Evolutionary conservation across 2,329 filamentous ascomycete genomes (phyloP).

Genomic region (Alternaria sp.): DNA sequence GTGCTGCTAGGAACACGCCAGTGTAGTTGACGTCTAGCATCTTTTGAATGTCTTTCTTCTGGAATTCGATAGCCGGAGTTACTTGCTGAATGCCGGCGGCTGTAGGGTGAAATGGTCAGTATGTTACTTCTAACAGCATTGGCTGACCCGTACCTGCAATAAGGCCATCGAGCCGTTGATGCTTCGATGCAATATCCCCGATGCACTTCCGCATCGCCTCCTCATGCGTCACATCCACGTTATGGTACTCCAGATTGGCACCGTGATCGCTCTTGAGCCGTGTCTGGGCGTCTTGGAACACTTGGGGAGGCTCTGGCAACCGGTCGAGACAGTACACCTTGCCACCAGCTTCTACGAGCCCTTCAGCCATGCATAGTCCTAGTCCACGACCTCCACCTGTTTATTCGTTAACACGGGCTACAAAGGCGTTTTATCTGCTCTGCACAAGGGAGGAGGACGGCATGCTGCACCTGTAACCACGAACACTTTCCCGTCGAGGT

Average conservation of each 20-base stretch:
- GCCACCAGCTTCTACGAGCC: slow-evolving; percentile 76
- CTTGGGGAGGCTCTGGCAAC: slow-evolving; percentile 62
- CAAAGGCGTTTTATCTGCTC: slow-evolving; percentile 39
- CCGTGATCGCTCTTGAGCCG: slow-evolving; percentile 67
- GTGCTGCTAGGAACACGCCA: slow-evolving; percentile 67
- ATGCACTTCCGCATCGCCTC: slow-evolving; percentile 71
- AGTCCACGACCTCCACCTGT: slow-evolving; percentile 75
- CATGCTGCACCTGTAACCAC: slow-evolving; percentile 68
- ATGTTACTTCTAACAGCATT: neutral
- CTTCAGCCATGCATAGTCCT: slow-evolving; percentile 75
- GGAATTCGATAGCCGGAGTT: slow-evolving; percentile 79
- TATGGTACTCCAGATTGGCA: slow-evolving; percentile 74
- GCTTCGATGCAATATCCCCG: slow-evolving; percentile 70
- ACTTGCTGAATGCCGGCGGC: slow-evolving; percentile 81
- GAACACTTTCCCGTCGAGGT: slow-evolving; percentile 44
- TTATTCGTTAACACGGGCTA: slow-evolving; percentile 18
- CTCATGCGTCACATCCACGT: slow-evolving; percentile 79
- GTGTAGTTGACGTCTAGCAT: slow-evolving; percentile 69
- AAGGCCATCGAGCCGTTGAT: slow-evolving; percentile 78
- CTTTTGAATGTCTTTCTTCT: slow-evolving; percentile 62
- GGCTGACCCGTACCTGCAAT: slow-evolving; percentile 59
- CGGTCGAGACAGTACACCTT: slow-evolving; percentile 72
- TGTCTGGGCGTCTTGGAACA: slow-evolving; percentile 70
- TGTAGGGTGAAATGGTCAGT: slow-evolving; percentile 14
- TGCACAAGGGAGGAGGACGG: slow-evolving; percentile 65